These are phyloP conservation scores for Eruca vesicaria DNA, from an alignment of 441 rosid genomes.

Conservation along the genomic window DNA sequence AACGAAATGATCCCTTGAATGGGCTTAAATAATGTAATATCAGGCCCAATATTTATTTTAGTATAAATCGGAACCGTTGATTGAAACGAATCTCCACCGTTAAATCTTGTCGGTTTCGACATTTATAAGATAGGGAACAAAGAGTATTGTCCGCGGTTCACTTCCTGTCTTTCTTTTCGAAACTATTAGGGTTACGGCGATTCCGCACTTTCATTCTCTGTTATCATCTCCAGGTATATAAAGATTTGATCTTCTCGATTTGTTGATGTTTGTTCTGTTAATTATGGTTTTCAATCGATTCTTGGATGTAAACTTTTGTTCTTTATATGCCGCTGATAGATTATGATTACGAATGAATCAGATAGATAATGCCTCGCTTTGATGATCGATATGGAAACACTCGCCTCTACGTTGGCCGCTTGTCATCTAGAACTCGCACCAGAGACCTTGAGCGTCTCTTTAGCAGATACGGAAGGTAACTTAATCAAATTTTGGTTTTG, in stretches of 20 bases:
- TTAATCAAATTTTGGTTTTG: background rate
- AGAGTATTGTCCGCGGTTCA: constrained; percentile 17
- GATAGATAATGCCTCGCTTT: constrained; percentile 10
- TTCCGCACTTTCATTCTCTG: background rate
- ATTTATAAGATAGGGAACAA: constrained; percentile 23
- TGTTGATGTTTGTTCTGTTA: background rate
- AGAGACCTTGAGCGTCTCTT: constrained; percentile 71
- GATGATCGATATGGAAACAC: constrained; percentile 43
- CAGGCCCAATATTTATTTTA: background rate
- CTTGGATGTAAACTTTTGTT: background rate
- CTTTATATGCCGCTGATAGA: background rate
- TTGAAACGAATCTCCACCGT: background rate
- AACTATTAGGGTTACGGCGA: constrained; percentile 23
- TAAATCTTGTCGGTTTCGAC: constrained; percentile 9
- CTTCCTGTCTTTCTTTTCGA: background rate
- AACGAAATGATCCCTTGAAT: background rate
- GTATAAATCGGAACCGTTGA: constrained; percentile 7
- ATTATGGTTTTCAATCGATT: background rate
- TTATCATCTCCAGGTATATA: constrained; percentile 14
- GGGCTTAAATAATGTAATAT: background rate
- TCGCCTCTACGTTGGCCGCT: constrained; percentile 63
- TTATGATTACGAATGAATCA: background rate
- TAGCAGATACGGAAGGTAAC: constrained; percentile 73
- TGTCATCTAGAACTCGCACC: constrained; percentile 59
- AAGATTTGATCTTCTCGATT: background rate